Evolutionary conservation across 106 monocot genomes (phyloP).

Genomic region (Allium cepa): DNA sequence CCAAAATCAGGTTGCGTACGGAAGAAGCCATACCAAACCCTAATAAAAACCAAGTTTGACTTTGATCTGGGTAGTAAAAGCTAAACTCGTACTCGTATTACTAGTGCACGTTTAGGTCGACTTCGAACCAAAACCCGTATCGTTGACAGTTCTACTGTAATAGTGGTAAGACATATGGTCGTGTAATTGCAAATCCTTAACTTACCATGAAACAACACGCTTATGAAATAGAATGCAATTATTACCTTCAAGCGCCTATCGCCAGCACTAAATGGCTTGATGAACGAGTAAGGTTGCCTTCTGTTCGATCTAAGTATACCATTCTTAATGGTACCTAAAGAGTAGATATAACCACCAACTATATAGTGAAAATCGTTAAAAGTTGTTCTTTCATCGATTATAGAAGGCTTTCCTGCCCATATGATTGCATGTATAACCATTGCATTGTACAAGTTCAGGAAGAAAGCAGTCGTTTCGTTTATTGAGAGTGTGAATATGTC

Average conservation of each 20-base stretch:
- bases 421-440: slow-evolving; percentile 89
- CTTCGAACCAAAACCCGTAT: too few relatives aligned
- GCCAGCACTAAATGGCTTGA: slow-evolving; percentile 47
- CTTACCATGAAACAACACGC: too few relatives aligned
- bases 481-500: slow-evolving; percentile 47
- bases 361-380: slow-evolving; percentile 82
- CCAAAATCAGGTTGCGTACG: too few relatives aligned
- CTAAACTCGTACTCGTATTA: too few relatives aligned
- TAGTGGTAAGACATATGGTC: too few relatives aligned
- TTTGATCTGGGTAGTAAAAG: too few relatives aligned
- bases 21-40: too few relatives aligned
- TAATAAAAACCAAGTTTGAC: too few relatives aligned
- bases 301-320: slow-evolving; percentile 84
- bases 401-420: slow-evolving; percentile 48
- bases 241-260: slow-evolving; percentile 66
- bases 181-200: too few relatives aligned
- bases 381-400: slow-evolving; percentile 63
- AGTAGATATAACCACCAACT: slow-evolving; percentile 76
- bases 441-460: slow-evolving; percentile 91
- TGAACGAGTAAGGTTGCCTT: slow-evolving; percentile 65
- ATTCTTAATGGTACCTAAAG: slow-evolving; percentile 69
- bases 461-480: slow-evolving; percentile 63
- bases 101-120: too few relatives aligned
- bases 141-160: too few relatives aligned
- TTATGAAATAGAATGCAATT: too few relatives aligned